A percentile compares a stretch with the other conserved stretches of the same genome.
These are phyloP conservation scores for Metschnikowia similis DNA, from an alignment of 805 yeast species.

Conservation along the genomic window DNA sequence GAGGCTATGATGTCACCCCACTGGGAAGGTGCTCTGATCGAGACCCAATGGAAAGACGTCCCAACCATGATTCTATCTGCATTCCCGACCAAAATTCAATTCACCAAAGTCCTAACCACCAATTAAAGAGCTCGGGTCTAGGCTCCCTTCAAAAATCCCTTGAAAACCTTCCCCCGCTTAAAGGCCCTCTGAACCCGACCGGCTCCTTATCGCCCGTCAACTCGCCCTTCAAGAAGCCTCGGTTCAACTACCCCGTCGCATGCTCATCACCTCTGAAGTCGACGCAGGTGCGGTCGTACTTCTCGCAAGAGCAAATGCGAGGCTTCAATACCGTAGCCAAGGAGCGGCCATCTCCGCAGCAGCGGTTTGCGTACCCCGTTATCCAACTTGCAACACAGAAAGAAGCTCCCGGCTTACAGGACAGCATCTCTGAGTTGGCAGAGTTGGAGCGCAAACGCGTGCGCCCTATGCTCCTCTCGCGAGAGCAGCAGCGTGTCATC, in stretches of 20 bases:
- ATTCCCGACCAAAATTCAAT: too few relatives aligned
- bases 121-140: too few relatives aligned
- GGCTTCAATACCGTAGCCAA: conserved; percentile 5
- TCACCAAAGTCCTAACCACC: too few relatives aligned
- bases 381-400: conserved; percentile 28
- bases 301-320: conserved; percentile 12
- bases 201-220: not conserved
- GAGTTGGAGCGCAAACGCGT: conserved; percentile 23
- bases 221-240: not conserved
- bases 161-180: not conserved
- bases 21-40: too few relatives aligned
- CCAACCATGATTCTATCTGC: too few relatives aligned
- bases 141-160: not conserved
- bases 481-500: conserved; percentile 65
- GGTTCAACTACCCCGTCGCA: not conserved
- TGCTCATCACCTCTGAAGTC: too few relatives aligned
- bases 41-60: too few relatives aligned
- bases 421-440: not conserved
- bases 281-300: conserved; percentile 8
- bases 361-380: conserved; percentile 15
- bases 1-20: too few relatives aligned
- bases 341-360: not conserved
- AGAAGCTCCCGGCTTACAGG: not conserved
- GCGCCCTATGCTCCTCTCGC: conserved; percentile 33
- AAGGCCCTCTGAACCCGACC: too few relatives aligned